Conservation (phyloP, 2,329 filamentous ascomycete species). For the Trichophyton simii region DNA sequence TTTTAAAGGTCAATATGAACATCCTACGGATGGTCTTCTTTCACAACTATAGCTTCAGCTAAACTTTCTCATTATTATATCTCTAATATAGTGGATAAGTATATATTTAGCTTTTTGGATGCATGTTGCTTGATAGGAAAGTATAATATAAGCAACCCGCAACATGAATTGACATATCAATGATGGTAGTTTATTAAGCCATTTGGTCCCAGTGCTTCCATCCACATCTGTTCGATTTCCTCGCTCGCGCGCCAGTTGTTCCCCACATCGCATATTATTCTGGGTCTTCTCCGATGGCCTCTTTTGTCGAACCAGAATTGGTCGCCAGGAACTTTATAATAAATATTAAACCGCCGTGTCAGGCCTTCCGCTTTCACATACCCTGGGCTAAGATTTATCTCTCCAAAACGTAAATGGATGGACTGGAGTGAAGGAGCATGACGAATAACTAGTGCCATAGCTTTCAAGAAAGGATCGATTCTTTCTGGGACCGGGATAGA, state of each 20-base stretch:
- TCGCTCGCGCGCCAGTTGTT: constrained; percentile 3
- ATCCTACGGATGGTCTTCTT: background rate
- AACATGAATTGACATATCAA: background rate
- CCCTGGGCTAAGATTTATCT: background rate
- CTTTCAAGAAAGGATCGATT: constrained; percentile 6
- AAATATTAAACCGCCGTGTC: background rate
- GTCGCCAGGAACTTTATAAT: background rate
- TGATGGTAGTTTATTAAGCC: constrained; percentile 1
- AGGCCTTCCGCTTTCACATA: background rate
- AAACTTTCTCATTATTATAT: too few relatives aligned
- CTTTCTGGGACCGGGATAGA: constrained; percentile 1
- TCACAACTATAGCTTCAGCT: too few relatives aligned
- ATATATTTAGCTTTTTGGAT: too few relatives aligned
- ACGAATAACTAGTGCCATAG: constrained; percentile 5
- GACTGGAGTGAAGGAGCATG: background rate
- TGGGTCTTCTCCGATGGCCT: background rate
- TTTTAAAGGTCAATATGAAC: background rate
- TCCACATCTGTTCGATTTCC: constrained; percentile 6
- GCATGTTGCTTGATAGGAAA: too few relatives aligned
- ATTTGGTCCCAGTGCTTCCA: constrained; percentile 5
- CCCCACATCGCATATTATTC: background rate
- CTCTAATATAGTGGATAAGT: too few relatives aligned
- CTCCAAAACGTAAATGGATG: background rate
- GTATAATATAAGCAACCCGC: background rate
- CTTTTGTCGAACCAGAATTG: background rate